Conservation (phyloP, 73 alveolate genomes). For the Paramecium biaurelia region DNA sequence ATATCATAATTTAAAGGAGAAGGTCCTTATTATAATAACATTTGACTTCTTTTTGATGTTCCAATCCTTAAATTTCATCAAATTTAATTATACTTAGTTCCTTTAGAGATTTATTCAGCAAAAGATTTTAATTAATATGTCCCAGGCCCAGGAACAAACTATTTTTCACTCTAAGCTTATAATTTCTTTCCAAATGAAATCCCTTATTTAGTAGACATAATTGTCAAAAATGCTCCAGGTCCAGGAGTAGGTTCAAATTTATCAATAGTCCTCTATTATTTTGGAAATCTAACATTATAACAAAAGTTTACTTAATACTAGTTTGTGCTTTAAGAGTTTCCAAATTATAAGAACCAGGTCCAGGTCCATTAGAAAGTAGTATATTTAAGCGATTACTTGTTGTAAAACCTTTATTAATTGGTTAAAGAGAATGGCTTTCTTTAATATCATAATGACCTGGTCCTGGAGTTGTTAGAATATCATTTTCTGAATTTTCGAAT, state of each 20-base stretch:
- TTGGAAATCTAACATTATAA: neutral
- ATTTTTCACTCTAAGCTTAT: neutral
- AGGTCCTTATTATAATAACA: neutral
- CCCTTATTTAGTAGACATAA: neutral
- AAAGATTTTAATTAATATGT: constrained; percentile 4
- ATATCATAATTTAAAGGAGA: constrained; percentile 26
- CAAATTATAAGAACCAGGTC: constrained; percentile 30
- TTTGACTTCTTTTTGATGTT: neutral
- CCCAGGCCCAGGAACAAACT: constrained; percentile 33
- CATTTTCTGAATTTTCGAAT: neutral
- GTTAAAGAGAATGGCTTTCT: neutral
- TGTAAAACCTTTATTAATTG: constrained; percentile 14
- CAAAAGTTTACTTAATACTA: neutral
- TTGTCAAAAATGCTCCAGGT: neutral
- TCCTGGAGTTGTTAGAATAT: neutral
- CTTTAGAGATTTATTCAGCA: neutral
- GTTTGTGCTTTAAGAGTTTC: neutral
- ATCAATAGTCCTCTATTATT: neutral
- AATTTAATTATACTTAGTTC: neutral
- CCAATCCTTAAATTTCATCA: neutral
- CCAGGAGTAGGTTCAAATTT: neutral
- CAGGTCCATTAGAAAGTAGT: neutral
- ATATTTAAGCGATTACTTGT: neutral
- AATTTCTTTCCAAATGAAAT: constrained; percentile 19
- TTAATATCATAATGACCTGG: constrained; percentile 8